Base-by-base conservation (phyloP, 2,329 filamentous ascomycete species). In the Fusarium piperis region DNA sequence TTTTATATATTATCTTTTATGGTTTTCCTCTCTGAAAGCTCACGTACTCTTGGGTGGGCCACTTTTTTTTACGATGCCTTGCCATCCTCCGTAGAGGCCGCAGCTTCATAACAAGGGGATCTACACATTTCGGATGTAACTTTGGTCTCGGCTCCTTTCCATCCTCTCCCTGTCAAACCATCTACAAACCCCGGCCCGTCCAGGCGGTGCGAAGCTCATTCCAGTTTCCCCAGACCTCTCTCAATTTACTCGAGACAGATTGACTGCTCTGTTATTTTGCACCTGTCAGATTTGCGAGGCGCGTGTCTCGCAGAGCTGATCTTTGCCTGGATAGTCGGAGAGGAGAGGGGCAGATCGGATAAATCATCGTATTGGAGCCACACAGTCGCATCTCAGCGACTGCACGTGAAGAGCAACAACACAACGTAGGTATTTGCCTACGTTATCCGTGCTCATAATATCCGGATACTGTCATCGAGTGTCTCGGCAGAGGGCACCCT, bases 201-300 rank as follows among this genome's bases (percentile, higher is more conserved):
- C 44, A 38, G 55, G 53, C 67, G 46, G 44, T 30, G 53, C 32
- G 20, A 57, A 67, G n/a, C 53, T n/a, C 32, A 71, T 57, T 41
- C 57, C 44, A 51, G 62, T 59, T 67, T 69, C 70, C 67, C 69
- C 70, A 64, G 68, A 70, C 53, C 57, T 33, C n/a, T 52, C 44
- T 35, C 28, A 53, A 61, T 59, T 39, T 33, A 55, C 65, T 32
- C 35, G 64, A 39, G 46, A 59, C 39, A 23, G 18, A 23, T 13
- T 12, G 26, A 52, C 53, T 23, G 13, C 35, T 52, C 36, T 30
- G 35, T 30, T 36, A 44, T 62, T 67, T 20, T 16, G 48, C 33
- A 44, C 62, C 55, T 69, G 60, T 57, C 64, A 67, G 35, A 67
- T 62, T 64, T 56, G 44, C 38, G 44, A 48, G 52, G 58, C 51